phyloP scores from a whole-genome alignment of 495 filamentous ascomycete species.

The Talaromyces liani region DNA sequence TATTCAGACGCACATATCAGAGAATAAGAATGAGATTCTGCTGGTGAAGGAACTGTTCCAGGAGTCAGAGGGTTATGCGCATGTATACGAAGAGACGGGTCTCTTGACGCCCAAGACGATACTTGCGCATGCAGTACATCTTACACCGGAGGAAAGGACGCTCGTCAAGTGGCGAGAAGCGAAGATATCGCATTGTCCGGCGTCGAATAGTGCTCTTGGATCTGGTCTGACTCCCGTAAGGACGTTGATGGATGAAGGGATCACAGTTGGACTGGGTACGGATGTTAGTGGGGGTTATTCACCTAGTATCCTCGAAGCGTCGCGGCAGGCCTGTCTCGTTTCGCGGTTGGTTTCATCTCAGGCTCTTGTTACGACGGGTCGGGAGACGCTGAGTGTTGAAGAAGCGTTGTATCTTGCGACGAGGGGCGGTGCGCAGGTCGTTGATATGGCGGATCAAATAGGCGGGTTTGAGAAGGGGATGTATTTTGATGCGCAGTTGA shows the following conservation, averaged over 20 bases:
- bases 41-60: slow-evolving; percentile 71
- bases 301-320: slow-evolving; percentile 69
- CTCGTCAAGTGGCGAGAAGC: slow-evolving; percentile 52
- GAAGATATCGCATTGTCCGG: slow-evolving; percentile 80
- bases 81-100: slow-evolving; percentile 67
- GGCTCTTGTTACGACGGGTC: slow-evolving; percentile 4
- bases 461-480: slow-evolving; percentile 78
- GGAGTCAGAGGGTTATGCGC: slow-evolving; percentile 52
- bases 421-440: slow-evolving; percentile 66
- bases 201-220: slow-evolving; percentile 72
- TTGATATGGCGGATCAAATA: slow-evolving; percentile 60
- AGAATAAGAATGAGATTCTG: slow-evolving; percentile 66
- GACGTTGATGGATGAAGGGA: slow-evolving; percentile 60
- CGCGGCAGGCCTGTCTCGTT: slow-evolving; percentile 68
- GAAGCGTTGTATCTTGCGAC: slow-evolving; percentile 87
- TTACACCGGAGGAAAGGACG: slow-evolving; percentile 53
- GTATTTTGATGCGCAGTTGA: slow-evolving; percentile 82
- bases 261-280: slow-evolving; percentile 79
- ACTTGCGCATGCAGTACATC: slow-evolving; percentile 79
- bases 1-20: slow-evolving; percentile 87
- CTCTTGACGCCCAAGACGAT: slow-evolving; percentile 69
- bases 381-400: slow-evolving; percentile 52
- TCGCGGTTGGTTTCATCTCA: slow-evolving; percentile 42
- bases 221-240: slow-evolving; percentile 68
- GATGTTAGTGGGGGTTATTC: slow-evolving; percentile 86